A percentile compares a stretch with the other conserved stretches of the same genome.
Evolutionary conservation across 345 rosid genomes (phyloP).

Genomic region (Camelina sativa): DNA sequence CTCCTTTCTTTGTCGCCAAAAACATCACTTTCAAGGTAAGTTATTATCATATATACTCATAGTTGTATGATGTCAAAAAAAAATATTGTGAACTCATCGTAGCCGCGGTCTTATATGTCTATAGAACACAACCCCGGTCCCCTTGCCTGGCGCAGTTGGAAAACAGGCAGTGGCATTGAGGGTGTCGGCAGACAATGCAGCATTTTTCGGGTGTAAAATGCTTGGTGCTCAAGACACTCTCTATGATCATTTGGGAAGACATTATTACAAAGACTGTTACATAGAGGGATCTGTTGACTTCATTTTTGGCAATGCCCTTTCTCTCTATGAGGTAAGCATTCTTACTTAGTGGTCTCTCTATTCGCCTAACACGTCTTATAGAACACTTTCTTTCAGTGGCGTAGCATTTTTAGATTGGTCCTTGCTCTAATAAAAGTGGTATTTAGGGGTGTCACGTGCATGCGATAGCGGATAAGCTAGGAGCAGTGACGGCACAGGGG

Average conservation of each 20-base stretch:
- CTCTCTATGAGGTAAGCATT: slow-evolving; percentile 76
- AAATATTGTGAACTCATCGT: too few relatives aligned
- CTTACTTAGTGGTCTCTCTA: background rate
- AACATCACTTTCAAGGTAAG: slow-evolving; percentile 90
- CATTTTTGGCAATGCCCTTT: slow-evolving; percentile 92
- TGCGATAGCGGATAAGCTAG: slow-evolving; percentile 68
- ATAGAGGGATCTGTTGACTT: slow-evolving; percentile 94
- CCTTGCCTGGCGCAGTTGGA: slow-evolving; percentile 84
- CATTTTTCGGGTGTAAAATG: slow-evolving; percentile 76
- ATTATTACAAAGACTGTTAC: slow-evolving; percentile 95
- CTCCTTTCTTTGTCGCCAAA: slow-evolving; percentile 87
- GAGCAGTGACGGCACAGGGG: slow-evolving; percentile 85
- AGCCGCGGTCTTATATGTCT: background rate
- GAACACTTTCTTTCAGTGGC: background rate
- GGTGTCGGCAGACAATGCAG: slow-evolving; percentile 88
- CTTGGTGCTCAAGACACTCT: slow-evolving; percentile 96
- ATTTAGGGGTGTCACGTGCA: slow-evolving; percentile 85
- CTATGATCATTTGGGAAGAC: slow-evolving; percentile 90
- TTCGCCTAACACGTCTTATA: background rate
- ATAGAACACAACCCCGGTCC: slow-evolving; percentile 89
- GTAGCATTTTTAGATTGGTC: slow-evolving; percentile 11
- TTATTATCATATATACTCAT: slow-evolving; percentile 10
- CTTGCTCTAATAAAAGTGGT: background rate
- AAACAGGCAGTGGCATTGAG: slow-evolving; percentile 95
- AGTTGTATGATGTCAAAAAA: background rate